phyloP scores from a whole-genome alignment of 164 flowering plant species.

The Kingdonia uniflora region DNA sequence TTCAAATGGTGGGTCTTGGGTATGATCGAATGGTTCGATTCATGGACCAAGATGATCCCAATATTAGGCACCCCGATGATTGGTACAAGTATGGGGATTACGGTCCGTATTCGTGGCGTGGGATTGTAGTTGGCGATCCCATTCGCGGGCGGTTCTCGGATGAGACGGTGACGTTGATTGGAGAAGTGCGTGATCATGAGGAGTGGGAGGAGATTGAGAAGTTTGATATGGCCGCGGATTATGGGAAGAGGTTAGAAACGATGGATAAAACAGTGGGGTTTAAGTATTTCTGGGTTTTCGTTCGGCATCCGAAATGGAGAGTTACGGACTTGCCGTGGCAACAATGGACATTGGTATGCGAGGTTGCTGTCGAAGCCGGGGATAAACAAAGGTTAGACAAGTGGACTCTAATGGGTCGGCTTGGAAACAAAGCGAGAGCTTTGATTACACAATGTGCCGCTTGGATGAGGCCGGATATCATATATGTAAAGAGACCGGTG shows the following conservation, averaged over 20 bases:
- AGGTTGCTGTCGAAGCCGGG: constrained; percentile 61
- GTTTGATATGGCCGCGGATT: constrained; percentile 60
- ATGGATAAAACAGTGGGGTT: constrained; percentile 48
- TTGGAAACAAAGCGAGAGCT: constrained; percentile 58
- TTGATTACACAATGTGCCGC: constrained; percentile 86
- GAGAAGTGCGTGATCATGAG: constrained; percentile 59
- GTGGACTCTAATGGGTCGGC: constrained; percentile 86
- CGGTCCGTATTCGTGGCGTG: constrained; percentile 93
- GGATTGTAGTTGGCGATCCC: constrained; percentile 81
- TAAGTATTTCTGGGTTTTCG: constrained; percentile 78
- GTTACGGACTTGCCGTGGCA: constrained; percentile 74
- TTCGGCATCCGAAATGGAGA: constrained; percentile 82
- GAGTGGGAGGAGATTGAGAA: constrained; percentile 93
- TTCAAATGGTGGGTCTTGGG: constrained; percentile 77
- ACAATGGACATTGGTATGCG: constrained; percentile 82
- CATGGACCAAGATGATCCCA: constrained; percentile 86
- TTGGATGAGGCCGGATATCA: constrained; percentile 91
- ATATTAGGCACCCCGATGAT: constrained; percentile 71
- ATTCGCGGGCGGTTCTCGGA: constrained; percentile 62
- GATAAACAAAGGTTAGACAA: constrained; percentile 59
- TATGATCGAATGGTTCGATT: constrained; percentile 88
- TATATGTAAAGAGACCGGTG: constrained; percentile 83
- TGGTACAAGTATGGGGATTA: constrained; percentile 95
- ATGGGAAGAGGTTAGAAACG: constrained; percentile 27
- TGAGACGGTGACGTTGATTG: constrained; percentile 52